Evolutionary conservation across 1,284 basidiomycete genomes (phyloP), one percentile per base, ranked within the genome.

Genomic region (Puccinia novopanici): DNA sequence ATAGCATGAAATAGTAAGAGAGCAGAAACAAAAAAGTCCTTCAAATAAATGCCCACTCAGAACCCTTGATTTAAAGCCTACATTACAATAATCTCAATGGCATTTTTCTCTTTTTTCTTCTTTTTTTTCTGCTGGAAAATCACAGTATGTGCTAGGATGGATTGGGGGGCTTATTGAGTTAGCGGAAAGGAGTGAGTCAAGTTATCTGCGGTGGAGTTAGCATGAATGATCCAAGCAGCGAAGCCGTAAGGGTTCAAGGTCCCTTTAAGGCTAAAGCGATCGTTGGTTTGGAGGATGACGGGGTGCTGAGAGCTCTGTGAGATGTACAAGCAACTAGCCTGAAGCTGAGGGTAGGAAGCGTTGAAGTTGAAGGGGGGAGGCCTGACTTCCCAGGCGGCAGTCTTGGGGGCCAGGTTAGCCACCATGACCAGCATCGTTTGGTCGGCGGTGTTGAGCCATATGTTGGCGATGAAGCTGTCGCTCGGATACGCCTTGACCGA

Each of bases 361-460:
- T 37, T 48, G 48, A 71, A 52, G 4, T 71, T 71, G 9, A 54
- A 52, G 24, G 15, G 19, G 15, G 76, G 76, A n/a, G 67, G 50
- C 9, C 30, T 13, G 52, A 79, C 37, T 59, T 54, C 24, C 76
- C 76, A 79, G 17, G 30, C 17, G 27, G 34, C 65, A 13, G 45
- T n/a, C n/a, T 79, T 19, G 17, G 52, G n/a, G 3, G 65, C 65
- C 27, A 79, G 30, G 55, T 79, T 79, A 15, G 76, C 76, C 15
- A 61, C 24, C 76, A 79, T 79, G 22, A 79, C 37, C 50, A 79
- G 30, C 24, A 79, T 37, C n/a, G 65, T 55, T 79, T 71, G 48
- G 30, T 59, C 34, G 12, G 55, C 54, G 13, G 27, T 27, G 27
- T 67, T 48, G 17, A 79, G 17, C 76, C 76, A 79, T 37, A 71